Evolutionary conservation across 176 grass and related monocot species (phyloP).

Genomic region (Thinopyrum elongatum): DNA sequence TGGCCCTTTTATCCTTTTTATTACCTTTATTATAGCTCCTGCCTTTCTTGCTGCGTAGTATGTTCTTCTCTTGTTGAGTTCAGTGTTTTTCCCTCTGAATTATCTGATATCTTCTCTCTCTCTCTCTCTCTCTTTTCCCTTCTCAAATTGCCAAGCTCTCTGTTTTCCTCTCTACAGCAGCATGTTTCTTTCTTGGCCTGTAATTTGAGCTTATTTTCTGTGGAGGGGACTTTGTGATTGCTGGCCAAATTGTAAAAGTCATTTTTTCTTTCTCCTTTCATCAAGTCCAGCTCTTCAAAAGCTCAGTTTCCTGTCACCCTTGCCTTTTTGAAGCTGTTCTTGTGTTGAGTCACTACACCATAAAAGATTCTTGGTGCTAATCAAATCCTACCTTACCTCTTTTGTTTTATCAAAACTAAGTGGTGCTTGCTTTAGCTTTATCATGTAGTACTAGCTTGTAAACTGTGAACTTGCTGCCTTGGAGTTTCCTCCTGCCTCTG

Average conservation of each 20-base stretch:
- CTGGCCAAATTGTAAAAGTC: neutral
- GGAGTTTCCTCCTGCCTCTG: slow-evolving; percentile 26
- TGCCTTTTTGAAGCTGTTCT: neutral
- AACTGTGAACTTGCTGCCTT: neutral
- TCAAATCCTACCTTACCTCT: neutral
- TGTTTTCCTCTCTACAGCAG: neutral
- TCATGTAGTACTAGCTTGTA: slow-evolving; percentile 1
- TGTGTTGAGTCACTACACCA: neutral
- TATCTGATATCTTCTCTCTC: neutral
- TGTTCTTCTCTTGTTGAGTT: slow-evolving; percentile 1
- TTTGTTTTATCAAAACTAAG: slow-evolving; percentile 11
- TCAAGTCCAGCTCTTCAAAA: slow-evolving; percentile 31
- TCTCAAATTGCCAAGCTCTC: neutral
- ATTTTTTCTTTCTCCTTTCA: neutral
- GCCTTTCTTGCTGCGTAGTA: neutral
- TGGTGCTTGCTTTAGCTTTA: neutral
- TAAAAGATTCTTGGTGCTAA: neutral
- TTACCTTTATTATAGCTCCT: neutral
- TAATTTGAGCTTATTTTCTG: neutral
- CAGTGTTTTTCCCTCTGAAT: slow-evolving; percentile 2
- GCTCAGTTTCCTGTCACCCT: slow-evolving; percentile 2
- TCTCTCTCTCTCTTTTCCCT: neutral
- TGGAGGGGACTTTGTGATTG: slow-evolving; percentile 1
- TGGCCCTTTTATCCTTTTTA: slow-evolving; percentile 7
- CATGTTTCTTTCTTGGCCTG: neutral